Base-by-base conservation (phyloP, 1,284 basidiomycete species). In the Vanrija sp. region DNA sequence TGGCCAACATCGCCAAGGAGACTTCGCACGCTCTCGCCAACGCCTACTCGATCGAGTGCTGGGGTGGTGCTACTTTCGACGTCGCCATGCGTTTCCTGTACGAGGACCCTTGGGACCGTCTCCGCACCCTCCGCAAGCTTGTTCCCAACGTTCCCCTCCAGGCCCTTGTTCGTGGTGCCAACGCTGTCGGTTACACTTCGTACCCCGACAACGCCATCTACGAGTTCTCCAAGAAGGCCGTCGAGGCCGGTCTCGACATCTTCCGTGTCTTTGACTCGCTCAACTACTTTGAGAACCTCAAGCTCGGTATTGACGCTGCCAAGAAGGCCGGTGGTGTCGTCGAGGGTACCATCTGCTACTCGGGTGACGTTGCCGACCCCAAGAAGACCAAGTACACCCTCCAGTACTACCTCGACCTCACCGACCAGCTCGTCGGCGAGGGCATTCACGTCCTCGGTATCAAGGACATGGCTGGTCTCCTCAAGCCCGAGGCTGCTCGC, bases 121-220 rank as follows among this genome's bases (percentile, higher is more conserved):
- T 98, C 80, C 87, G 96, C 65, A 89, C 89, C 43, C 83, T 99
- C 59, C 86, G 96, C 65, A 92, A 93, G 79, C 83, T 98, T 52
- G 96, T 98, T 15, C 96, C 96, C 59, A 99, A 99, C 78, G 94
- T 99, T 72, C 96, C 96, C 16, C 86, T 99, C 77, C 96, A 98
- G 79, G 96, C 96, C 40, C 85, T 99, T 51, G 92, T 99, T 49
- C 91, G 96, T 79, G 96, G 96, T 69, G 96, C 96, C 63, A 99
- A 99, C 75, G 94, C 95, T 65, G 96, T 99, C 61, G 96, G 96
- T 43, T 99, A 98, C 80, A 98, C 96, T 4, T 93, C 91, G 70
- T 98, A 98, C 80, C 95, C 96, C 29, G 96, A 99, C 78, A 99
- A 99, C 71, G 94, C 92, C 62, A 98, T 99, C 79, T 98, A 99